These are phyloP conservation scores for Ceratonia siliqua DNA, from an alignment of 306 rosid genomes.

Conservation along the genomic window DNA sequence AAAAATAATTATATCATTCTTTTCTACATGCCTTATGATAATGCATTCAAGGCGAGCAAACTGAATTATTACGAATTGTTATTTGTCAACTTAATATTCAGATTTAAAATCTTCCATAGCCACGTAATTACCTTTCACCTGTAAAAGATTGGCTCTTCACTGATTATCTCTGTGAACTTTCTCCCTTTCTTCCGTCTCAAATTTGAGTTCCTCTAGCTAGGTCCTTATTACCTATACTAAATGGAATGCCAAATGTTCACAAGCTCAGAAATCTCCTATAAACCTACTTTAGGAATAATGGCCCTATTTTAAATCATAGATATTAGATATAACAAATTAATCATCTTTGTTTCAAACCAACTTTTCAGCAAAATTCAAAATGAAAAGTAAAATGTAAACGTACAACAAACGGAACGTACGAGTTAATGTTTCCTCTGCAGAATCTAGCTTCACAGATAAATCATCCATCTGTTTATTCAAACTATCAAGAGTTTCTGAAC, in stretches of 20 bases:
- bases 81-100: constrained; percentile 17
- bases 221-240: constrained; percentile 62
- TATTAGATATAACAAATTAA: constrained; percentile 12
- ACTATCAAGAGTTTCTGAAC: constrained; percentile 63
- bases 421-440: constrained; percentile 61
- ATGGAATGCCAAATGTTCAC: background rate
- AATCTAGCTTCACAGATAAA: constrained; percentile 64
- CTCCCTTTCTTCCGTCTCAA: constrained; percentile 58
- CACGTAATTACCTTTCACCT: constrained; percentile 63
- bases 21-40: constrained; percentile 33
- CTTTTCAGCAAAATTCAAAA: background rate
- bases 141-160: constrained; percentile 54
- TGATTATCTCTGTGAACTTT: constrained; percentile 58
- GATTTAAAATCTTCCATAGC: background rate
- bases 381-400: background rate
- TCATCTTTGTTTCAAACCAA: constrained; percentile 8
- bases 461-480: constrained; percentile 73
- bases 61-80: constrained; percentile 20
- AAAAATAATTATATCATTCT: background rate
- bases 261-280: background rate
- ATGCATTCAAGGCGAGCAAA: constrained; percentile 15
- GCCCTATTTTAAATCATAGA: background rate
- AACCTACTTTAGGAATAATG: background rate
- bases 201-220: constrained; percentile 61
- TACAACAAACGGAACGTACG: constrained; percentile 54